phyloP scores from a whole-genome alignment of 305 asterid genomes.

The Nicotiana rustica region DNA sequence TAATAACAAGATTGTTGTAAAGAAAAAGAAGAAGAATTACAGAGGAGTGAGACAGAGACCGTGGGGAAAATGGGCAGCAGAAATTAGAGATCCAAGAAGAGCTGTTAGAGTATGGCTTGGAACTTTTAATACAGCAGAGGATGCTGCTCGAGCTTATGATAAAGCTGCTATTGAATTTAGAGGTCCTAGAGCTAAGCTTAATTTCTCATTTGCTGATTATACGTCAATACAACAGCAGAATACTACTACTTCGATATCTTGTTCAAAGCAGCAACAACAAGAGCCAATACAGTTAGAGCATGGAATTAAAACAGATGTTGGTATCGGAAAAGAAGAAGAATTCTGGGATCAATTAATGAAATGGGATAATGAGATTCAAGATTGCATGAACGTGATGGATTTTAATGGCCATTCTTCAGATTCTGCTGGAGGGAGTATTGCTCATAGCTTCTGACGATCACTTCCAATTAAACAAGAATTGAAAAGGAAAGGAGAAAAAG shows the following conservation, averaged over 20 bases:
- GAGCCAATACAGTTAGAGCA: not conserved
- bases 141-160: conserved; percentile 86
- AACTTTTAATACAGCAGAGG: conserved; percentile 81
- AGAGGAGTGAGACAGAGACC: conserved; percentile 95
- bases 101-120: conserved; percentile 96
- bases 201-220: conserved; percentile 76
- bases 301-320: not conserved
- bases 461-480: not conserved
- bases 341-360: conserved; percentile 35
- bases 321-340: conserved; percentile 17
- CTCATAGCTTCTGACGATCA: conserved; percentile 14
- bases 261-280: not conserved
- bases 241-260: too few species aligned
- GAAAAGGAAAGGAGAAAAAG: not conserved
- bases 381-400: conserved; percentile 43
- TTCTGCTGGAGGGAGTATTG: conserved; percentile 36
- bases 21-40: conserved; percentile 80
- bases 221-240: conserved; percentile 21
- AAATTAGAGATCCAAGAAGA: conserved; percentile 80
- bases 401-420: conserved; percentile 43
- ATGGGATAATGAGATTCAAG: conserved; percentile 40
- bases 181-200: conserved; percentile 87
- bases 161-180: conserved; percentile 82
- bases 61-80: conserved; percentile 98
- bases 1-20: conserved; percentile 36